Conservation (phyloP, 2,329 filamentous ascomycete species). For the Colletotrichum lini region DNA sequence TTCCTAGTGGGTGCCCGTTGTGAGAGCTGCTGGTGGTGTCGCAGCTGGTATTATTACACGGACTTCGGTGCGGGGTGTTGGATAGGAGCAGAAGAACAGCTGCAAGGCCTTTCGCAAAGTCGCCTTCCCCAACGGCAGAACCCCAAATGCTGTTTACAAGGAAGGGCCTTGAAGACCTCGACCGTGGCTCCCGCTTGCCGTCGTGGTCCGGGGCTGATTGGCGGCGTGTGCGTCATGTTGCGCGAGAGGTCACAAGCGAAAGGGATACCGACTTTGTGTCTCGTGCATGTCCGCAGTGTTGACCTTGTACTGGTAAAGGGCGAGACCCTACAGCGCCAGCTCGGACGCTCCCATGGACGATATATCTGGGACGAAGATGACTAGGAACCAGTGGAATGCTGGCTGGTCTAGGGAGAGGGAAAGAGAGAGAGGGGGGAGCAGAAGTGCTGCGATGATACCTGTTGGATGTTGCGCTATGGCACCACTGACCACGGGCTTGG, state of each 20-base stretch:
- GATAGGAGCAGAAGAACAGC: conserved; percentile 2
- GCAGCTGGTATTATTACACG: not conserved
- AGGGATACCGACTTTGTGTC: conserved; percentile 28
- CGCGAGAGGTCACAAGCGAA: conserved; percentile 26
- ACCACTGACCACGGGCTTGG: conserved; percentile 23
- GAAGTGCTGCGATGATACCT: conserved; percentile 25
- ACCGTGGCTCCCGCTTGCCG: conserved; percentile 1
- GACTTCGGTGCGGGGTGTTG: conserved; percentile 30
- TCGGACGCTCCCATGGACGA: not conserved
- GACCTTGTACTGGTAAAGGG: conserved; percentile 1
- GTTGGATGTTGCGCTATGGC: conserved; percentile 23
- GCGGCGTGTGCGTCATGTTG: conserved; percentile 33
- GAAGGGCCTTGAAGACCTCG: conserved; percentile 13
- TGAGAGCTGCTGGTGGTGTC: not conserved
- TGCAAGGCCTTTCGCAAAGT: conserved; percentile 16
- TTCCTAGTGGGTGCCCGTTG: not conserved
- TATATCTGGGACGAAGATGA: conserved; percentile 9
- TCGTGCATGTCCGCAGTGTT: conserved; percentile 14
- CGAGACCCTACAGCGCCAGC: conserved; percentile 23
- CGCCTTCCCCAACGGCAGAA: conserved; percentile 23
- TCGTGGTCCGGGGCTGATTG: conserved; percentile 12
- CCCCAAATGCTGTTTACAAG: conserved; percentile 8
- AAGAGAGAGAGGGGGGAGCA: no score
- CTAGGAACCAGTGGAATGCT: conserved; percentile 13
- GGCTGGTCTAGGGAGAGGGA: not conserved